Base-by-base conservation (phyloP, 1,139 yeast species). In the Debaryomycetaceae sp. region DNA sequence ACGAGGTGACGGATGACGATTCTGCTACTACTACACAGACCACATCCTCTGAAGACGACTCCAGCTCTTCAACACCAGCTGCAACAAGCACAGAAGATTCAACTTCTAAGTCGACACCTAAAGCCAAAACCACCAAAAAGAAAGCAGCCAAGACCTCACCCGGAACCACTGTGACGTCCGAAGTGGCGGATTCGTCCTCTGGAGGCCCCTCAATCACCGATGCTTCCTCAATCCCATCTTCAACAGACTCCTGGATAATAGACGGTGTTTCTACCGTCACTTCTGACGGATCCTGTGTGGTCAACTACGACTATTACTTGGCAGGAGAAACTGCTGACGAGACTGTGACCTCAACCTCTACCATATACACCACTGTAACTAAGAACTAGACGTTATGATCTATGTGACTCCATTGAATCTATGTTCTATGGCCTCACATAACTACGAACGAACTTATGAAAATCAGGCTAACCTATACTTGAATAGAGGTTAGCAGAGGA, bases 241-340 rank as follows among this genome's bases (percentile, higher is more conserved):
- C 72, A 7, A 63, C 73, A 34, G 65, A 49, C 30, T 59, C 65
- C 6, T 70, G 73, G 70, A 53, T 70, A 29, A 66, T 71, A 38
- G 72, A 65, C 28, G 60, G 59, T 41, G 55, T 67, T 14, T 50
- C 60, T 30, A 71, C 77, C 17, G 52, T 63, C 30, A 53, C 60
- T 7, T 56, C 69, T 5, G 58, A 53, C 40, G 65, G 65, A 38
- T 67, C 68, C 17, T 72, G 78, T 49, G 49, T 61, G 35, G 70
- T 72, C 18, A 63, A 71, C 50, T 71, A 68, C 51, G 75, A 70
- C 49, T 72, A 70, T 55, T 70, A 71, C 51, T 58, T 56, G 34
- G 55, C 59, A 14, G 62, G 50, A 35, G 64, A 58, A 42, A 54
- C 53, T 35, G 62, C 59, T 16, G 64, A 56, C 31, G 62, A 68